A percentile compares a stretch with the other conserved stretches of the same genome.
Conservation (phyloP, 2,329 filamentous ascomycete genomes). For the Monilinia fructigena region DNA sequence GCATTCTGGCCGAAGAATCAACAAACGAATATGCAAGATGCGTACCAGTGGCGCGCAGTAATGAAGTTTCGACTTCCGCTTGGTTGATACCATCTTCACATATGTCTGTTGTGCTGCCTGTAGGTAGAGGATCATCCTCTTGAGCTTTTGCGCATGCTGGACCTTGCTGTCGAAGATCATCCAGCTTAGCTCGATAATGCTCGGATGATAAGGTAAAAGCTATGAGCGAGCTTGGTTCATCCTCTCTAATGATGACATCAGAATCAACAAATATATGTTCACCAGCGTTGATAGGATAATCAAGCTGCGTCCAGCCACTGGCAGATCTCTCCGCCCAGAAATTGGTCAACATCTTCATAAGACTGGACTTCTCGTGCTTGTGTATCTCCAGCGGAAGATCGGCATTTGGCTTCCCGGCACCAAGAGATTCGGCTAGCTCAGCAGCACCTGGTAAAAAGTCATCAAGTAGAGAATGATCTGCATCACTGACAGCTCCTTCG, state of each 20-base stretch:
- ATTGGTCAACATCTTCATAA: conserved; percentile 93
- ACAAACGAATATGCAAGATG: conserved; percentile 96
- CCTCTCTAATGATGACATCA: conserved; percentile 94
- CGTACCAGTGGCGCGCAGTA: conserved; percentile 81
- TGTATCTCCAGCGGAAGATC: conserved; percentile 72
- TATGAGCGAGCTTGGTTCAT: conserved; percentile 94
- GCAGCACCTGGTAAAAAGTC: conserved; percentile 64
- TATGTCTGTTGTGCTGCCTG: conserved; percentile 31
- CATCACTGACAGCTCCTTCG: conserved; percentile 68
- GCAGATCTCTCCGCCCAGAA: conserved; percentile 98
- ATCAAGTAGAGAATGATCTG: conserved; percentile 66
- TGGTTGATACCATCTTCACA: conserved; percentile 51
- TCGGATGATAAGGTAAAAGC: conserved; percentile 86
- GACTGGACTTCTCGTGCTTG: conserved; percentile 86
- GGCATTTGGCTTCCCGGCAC: conserved; percentile 52
- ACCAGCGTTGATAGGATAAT: conserved; percentile 83
- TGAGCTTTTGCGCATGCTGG: conserved; percentile 42
- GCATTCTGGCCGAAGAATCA: conserved; percentile 89
- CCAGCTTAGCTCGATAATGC: conserved; percentile 81
- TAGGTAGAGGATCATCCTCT: conserved; percentile 39
- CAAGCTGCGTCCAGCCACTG: conserved; percentile 87
- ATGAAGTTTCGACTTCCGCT: conserved; percentile 76
- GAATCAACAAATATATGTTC: conserved; percentile 98
- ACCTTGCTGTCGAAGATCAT: conserved; percentile 58
- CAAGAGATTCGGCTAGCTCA: conserved; percentile 60